A percentile compares a stretch with the other conserved stretches of the same genome.
These are phyloP conservation scores for Diplocarpon mali DNA, from an alignment of 2,329 filamentous ascomycete genomes.

Conservation along the genomic window DNA sequence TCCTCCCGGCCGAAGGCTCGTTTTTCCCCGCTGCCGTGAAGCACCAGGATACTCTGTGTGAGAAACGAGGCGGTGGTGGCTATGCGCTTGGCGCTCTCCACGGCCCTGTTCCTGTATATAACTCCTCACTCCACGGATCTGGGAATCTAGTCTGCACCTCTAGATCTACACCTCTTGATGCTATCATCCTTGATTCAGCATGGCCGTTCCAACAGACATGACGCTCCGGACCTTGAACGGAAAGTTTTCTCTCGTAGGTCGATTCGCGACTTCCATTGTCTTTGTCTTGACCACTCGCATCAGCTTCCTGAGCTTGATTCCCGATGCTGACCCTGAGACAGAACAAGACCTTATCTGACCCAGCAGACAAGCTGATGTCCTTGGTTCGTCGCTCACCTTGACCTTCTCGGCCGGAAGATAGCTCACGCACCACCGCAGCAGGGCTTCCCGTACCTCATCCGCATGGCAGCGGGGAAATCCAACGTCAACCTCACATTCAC, in stretches of 20 bases:
- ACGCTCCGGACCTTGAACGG: conserved; percentile 1
- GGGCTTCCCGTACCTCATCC: neutral
- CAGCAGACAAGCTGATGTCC: neutral
- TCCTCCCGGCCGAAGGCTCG: too few relatives aligned
- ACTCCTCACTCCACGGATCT: too few relatives aligned
- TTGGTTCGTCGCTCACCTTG: neutral
- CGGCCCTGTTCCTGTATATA: too few relatives aligned
- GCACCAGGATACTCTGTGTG: too few relatives aligned
- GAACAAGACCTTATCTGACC: neutral
- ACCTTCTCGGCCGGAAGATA: neutral
- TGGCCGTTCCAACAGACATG: neutral
- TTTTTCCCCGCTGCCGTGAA: too few relatives aligned
- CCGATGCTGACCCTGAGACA: neutral
- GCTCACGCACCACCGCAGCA: neutral
- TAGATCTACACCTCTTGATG: too few relatives aligned
- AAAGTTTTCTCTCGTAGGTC: neutral
- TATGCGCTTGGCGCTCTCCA: too few relatives aligned
- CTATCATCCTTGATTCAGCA: too few relatives aligned
- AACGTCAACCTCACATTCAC: neutral
- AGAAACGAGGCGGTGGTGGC: too few relatives aligned
- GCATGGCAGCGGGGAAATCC: neutral
- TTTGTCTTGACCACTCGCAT: neutral
- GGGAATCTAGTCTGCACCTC: too few relatives aligned
- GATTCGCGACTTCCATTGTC: neutral
- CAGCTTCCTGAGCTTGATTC: too few relatives aligned